Evolutionary conservation across 2,329 filamentous ascomycete genomes (phyloP).

Genomic region (Penicillium sp.): DNA sequence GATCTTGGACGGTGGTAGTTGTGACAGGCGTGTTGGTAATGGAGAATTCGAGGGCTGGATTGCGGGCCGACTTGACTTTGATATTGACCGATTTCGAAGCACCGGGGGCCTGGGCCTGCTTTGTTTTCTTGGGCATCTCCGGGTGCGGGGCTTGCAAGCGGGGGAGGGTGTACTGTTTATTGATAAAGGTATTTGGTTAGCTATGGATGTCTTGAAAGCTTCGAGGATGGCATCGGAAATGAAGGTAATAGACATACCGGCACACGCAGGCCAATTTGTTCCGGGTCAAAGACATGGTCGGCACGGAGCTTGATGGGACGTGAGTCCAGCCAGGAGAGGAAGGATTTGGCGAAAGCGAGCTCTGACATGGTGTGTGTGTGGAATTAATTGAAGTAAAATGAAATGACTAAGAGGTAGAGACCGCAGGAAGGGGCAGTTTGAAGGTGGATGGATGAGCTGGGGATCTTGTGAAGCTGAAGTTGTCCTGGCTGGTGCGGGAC

Average conservation of each 20-base stretch:
- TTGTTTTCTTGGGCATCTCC: slow-evolving; percentile 51
- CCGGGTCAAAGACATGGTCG: slow-evolving; percentile 88
- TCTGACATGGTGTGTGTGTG: slow-evolving; percentile 69
- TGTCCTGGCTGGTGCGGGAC: slow-evolving; percentile 4
- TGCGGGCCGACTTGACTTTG: slow-evolving; percentile 66
- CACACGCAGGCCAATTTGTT: slow-evolving; percentile 74
- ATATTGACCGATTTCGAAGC: slow-evolving; percentile 48
- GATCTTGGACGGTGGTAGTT: slow-evolving; percentile 76
- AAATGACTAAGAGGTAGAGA: neutral
- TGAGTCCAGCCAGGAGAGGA: slow-evolving; percentile 79
- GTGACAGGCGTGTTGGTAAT: slow-evolving; percentile 66
- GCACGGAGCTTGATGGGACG: slow-evolving; percentile 80
- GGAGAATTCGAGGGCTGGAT: slow-evolving; percentile 71
- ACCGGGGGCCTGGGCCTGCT: slow-evolving; percentile 42
- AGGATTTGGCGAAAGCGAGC: slow-evolving; percentile 80
- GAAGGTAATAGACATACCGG: slow-evolving; percentile 64
- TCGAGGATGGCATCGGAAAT: neutral
- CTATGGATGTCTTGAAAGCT: neutral
- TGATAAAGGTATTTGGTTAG: neutral
- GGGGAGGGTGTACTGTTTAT: slow-evolving; percentile 53
- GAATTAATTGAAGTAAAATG: neutral
- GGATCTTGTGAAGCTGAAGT: neutral
- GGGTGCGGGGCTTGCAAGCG: slow-evolving; percentile 53
- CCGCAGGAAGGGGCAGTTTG: neutral
- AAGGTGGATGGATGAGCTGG: neutral